Percentiles rank a stretch among this genome's conserved stretches.
Evolutionary conservation across 2,329 filamentous ascomycete genomes (phyloP).

Genomic region (Myriosclerotinia scirpicola): DNA sequence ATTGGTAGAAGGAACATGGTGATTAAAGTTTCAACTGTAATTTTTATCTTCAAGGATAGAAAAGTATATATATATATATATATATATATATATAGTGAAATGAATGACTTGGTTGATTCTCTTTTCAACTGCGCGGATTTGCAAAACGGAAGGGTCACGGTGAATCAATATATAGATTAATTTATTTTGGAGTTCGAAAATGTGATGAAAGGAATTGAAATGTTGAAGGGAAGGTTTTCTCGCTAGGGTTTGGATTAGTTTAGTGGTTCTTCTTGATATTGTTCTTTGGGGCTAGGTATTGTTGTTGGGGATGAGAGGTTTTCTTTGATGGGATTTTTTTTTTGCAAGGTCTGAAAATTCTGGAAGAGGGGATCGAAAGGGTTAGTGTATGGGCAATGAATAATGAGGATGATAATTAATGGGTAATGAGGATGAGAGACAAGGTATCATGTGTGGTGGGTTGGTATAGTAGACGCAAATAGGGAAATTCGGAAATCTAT

Average conservation of each 20-base stretch:
- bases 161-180: not conserved
- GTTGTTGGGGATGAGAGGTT: not conserved
- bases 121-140: no score
- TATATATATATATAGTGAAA: not conserved
- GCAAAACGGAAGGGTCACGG: no score
- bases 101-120: not conserved
- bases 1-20: not conserved
- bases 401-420: no score
- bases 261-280: conserved; percentile 5
- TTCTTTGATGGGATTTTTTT: not conserved
- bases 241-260: not conserved
- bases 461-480: no score
- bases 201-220: not conserved
- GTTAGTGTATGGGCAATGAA: not conserved
- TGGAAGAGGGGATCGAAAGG: not conserved
- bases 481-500: no score
- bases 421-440: no score
- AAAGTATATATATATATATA: no score
- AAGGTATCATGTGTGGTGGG: no score
- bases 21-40: not conserved
- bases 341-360: no score
- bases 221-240: not conserved
- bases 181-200: not conserved
- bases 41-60: not conserved
- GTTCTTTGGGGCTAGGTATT: conserved; percentile 5